These are phyloP conservation scores for Erodium texanum DNA, from an alignment of 441 rosid species.

Conservation along the genomic window DNA sequence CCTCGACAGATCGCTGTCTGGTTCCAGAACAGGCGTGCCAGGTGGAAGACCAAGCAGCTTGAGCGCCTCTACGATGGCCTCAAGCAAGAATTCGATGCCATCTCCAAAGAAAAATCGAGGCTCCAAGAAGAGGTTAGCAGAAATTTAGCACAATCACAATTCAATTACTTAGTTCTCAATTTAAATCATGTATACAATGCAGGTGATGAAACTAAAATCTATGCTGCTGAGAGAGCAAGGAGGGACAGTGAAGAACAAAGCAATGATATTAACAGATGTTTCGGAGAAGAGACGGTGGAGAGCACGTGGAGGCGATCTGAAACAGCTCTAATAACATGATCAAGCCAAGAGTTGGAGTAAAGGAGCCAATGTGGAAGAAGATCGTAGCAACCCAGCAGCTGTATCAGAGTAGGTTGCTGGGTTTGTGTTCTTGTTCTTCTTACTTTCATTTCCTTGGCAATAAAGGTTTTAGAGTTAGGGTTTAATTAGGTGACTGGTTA, in stretches of 20 bases:
- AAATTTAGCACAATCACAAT: background rate
- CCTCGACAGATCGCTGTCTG: conserved; percentile 88
- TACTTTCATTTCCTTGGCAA: background rate
- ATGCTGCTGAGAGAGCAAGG: conserved; percentile 42
- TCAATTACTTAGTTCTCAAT: no score
- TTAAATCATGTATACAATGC: no score
- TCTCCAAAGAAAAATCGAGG: conserved; percentile 55
- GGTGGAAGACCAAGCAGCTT: conserved; percentile 88
- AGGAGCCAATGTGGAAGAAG: no score
- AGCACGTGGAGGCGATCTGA: conserved; percentile 44
- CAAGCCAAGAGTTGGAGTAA: background rate
- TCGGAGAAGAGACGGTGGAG: conserved; percentile 71
- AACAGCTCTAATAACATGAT: conserved; percentile 13
- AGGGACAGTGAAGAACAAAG: conserved; percentile 28
- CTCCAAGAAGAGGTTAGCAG: conserved; percentile 84
- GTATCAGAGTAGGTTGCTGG: no score
- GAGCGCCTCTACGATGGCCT: conserved; percentile 63
- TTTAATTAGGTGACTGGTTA: background rate
- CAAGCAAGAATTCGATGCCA: conserved; percentile 48
- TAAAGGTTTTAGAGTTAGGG: background rate
- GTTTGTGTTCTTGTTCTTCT: background rate
- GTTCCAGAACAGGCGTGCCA: conserved; percentile 89
- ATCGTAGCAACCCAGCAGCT: no score
- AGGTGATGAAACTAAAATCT: conserved; percentile 66
- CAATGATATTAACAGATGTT: conserved; percentile 33